A percentile compares a stretch with the other conserved stretches of the same genome.
Conservation (phyloP, 2,329 filamentous ascomycete species). For the Clarireedia hainanense region DNA sequence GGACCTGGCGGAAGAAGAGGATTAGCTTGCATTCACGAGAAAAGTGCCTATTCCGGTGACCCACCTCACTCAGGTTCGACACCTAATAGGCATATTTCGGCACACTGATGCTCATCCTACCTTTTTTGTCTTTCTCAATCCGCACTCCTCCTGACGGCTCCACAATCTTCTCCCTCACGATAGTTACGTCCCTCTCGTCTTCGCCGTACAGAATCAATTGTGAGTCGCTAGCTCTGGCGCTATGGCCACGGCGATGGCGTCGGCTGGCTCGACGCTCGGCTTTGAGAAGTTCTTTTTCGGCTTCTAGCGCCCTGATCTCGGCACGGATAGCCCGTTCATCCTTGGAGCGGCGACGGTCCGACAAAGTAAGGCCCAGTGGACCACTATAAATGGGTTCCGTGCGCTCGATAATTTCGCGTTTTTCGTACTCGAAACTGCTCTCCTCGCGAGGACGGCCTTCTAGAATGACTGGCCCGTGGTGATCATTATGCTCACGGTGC, state of each 20-base stretch:
- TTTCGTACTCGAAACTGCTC: constrained; percentile 17
- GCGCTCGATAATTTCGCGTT: constrained; percentile 21
- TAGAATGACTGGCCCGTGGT: constrained; percentile 34
- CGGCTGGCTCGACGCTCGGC: constrained; percentile 45
- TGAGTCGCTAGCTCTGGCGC: constrained; percentile 46
- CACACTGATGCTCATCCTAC: constrained; percentile 85
- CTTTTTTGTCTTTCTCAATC: constrained; percentile 87
- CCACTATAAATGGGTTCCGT: constrained; percentile 29
- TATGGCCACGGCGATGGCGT: constrained; percentile 43
- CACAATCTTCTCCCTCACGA: constrained; percentile 46
- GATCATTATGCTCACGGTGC: constrained; percentile 23
- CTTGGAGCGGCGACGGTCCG: constrained; percentile 27
- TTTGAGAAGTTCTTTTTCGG: constrained; percentile 40
- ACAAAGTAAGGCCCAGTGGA: constrained; percentile 36
- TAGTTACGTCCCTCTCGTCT: constrained; percentile 39
- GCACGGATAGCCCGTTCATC: constrained; percentile 54
- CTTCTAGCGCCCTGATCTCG: constrained; percentile 45
- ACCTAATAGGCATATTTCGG: constrained; percentile 52
- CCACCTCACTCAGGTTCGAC: constrained; percentile 22
- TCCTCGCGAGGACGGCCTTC: constrained; percentile 30
- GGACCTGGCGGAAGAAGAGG: constrained; percentile 42
- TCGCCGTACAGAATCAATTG: constrained; percentile 56
- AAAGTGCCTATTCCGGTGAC: constrained; percentile 16
- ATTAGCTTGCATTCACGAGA: constrained; percentile 16
- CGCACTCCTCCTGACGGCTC: constrained; percentile 53